phyloP scores from a whole-genome alignment of 75 land plant genomes.

The Cupressus sempervirens region DNA sequence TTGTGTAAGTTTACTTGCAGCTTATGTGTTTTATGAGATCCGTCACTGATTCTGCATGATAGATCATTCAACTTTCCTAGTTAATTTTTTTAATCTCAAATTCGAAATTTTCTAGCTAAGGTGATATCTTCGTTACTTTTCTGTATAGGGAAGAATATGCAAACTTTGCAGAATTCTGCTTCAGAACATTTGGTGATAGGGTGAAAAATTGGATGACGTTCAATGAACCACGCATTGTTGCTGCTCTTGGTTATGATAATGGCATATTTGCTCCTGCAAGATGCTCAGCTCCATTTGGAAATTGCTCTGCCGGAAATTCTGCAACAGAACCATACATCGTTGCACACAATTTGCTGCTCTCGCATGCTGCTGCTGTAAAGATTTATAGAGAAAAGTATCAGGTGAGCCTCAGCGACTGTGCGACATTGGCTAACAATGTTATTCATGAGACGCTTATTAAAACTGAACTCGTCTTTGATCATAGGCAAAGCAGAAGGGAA shows the following conservation, averaged over 20 bases:
- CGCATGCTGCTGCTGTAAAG: slow-evolving; percentile 71
- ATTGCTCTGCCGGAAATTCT: slow-evolving; percentile 72
- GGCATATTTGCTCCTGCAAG: slow-evolving; percentile 74
- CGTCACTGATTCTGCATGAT: not conserved
- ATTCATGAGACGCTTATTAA: not conserved
- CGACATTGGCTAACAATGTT: not conserved
- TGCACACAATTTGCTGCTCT: slow-evolving; percentile 60
- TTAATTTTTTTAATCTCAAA: not conserved
- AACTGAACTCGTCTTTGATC: not conserved
- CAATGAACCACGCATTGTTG: slow-evolving; percentile 78
- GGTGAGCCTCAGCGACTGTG: slow-evolving; percentile 18
- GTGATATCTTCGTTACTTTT: not conserved
- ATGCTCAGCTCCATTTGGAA: slow-evolving; percentile 61
- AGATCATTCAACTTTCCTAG: not conserved
- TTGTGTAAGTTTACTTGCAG: slow-evolving; percentile 47
- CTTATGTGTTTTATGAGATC: not conserved
- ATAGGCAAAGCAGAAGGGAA: slow-evolving; percentile 63
- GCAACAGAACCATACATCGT: slow-evolving; percentile 77
- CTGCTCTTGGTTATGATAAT: slow-evolving; percentile 77
- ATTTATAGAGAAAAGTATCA: slow-evolving; percentile 68
- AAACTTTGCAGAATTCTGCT: slow-evolving; percentile 77
- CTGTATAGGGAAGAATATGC: slow-evolving; percentile 61
- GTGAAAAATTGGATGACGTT: slow-evolving; percentile 84
- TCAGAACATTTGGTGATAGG: slow-evolving; percentile 75
- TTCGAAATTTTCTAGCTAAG: not conserved